Evolutionary conservation across 2,329 filamentous ascomycete species (phyloP).

Genomic region (Tympanopsis confertula): DNA sequence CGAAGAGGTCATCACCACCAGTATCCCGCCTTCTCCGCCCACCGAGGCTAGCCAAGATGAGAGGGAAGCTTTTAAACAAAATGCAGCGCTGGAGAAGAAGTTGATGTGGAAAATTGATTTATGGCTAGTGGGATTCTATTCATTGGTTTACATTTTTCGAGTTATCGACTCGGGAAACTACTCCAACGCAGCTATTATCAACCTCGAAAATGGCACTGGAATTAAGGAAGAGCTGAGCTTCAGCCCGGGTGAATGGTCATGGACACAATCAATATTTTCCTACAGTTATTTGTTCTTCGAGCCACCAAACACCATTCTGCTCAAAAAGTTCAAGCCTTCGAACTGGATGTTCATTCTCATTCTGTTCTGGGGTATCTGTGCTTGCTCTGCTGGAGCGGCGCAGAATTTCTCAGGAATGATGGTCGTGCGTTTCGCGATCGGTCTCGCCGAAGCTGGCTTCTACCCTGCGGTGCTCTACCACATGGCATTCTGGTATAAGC

Average conservation of each 20-base stretch:
- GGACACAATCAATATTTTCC: conserved; percentile 25
- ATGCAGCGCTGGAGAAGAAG: conserved; percentile 13
- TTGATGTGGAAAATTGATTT: conserved; percentile 20
- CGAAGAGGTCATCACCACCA: no score
- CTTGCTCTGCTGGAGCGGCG: conserved; percentile 21
- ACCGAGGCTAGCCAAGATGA: no score
- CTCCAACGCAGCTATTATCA: conserved; percentile 26
- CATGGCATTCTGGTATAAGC: conserved; percentile 53
- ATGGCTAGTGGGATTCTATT: conserved; percentile 19
- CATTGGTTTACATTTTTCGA: conserved; percentile 23
- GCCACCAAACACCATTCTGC: conserved; percentile 25
- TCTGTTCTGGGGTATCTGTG: conserved; percentile 21
- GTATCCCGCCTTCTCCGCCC: no score
- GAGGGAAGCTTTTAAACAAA: conserved; percentile 11
- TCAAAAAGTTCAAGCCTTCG: conserved; percentile 23
- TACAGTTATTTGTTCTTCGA: conserved; percentile 26
- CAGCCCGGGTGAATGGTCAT: conserved; percentile 19
- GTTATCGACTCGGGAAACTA: conserved; percentile 25
- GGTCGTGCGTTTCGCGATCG: conserved; percentile 25
- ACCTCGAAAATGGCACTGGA: conserved; percentile 22
- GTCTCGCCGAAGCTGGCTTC: conserved; percentile 34
- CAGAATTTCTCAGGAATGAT: conserved; percentile 26
- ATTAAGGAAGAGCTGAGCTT: conserved; percentile 24
- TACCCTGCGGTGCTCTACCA: conserved; percentile 48
- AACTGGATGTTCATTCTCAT: conserved; percentile 26